Percentiles rank a stretch among this genome's conserved stretches.
Conservation (phyloP, 495 filamentous ascomycete genomes). For the Cercophora newfieldiana region DNA sequence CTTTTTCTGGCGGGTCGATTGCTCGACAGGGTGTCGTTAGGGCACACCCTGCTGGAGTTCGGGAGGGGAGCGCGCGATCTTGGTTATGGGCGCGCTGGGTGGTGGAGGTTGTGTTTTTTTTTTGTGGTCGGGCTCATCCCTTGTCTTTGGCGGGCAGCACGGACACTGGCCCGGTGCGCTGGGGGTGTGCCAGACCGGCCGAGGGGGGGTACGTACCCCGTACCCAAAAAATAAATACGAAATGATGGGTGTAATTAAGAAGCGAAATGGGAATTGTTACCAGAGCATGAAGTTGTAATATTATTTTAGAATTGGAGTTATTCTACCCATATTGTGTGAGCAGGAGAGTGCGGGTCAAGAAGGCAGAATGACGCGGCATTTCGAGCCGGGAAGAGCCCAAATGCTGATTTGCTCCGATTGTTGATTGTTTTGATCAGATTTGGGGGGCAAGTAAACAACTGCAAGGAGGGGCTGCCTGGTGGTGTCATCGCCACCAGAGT, state of each 20-base stretch:
- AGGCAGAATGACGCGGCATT: constrained; percentile 4
- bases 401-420: background rate
- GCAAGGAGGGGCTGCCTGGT: background rate
- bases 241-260: constrained; percentile 4
- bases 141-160: background rate
- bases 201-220: background rate
- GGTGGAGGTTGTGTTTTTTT: background rate
- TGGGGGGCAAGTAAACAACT: constrained; percentile 8
- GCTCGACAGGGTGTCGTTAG: background rate
- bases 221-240: too few species aligned
- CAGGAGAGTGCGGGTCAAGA: background rate
- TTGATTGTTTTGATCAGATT: constrained; percentile 8
- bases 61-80: background rate
- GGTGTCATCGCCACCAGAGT: background rate
- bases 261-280: background rate
- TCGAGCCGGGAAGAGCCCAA: background rate
- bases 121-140: background rate
- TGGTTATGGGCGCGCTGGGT: background rate
- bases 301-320: constrained; percentile 9
- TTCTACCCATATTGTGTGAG: background rate
- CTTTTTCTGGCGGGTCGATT: background rate
- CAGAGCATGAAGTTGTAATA: constrained; percentile 28
- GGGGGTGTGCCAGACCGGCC: background rate
- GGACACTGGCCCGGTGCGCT: background rate
- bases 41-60: background rate